These are phyloP conservation scores for Macrolepiota albuminosa DNA, from an alignment of 768 basidiomycete species.

Conservation along the genomic window DNA sequence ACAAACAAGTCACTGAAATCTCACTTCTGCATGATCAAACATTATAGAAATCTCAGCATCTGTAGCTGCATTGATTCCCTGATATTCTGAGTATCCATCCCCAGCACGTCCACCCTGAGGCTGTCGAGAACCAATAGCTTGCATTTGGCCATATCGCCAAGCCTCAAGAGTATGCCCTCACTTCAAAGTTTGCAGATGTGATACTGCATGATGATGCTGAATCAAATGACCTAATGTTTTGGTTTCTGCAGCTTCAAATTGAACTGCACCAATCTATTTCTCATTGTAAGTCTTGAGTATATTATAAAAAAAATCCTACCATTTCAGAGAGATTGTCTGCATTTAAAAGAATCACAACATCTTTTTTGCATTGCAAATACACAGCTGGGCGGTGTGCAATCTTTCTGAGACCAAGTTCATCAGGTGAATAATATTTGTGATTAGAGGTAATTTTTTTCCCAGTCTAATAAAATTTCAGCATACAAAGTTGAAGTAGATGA, in stretches of 20 bases:
- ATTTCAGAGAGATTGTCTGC: background rate
- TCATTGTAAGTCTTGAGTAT: background rate
- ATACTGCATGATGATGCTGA: background rate
- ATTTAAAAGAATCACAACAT: background rate
- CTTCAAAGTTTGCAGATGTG: background rate
- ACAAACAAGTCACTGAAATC: too few species aligned
- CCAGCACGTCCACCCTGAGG: constrained; percentile 4
- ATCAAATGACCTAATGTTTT: background rate
- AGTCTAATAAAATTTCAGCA: background rate
- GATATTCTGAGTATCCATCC: constrained; percentile 3
- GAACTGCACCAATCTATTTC: background rate
- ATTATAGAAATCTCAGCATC: too few species aligned
- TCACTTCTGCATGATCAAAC: too few species aligned
- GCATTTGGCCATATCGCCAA: constrained; percentile 5
- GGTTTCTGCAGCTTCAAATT: background rate
- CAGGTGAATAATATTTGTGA: too few species aligned
- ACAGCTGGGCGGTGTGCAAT: too few species aligned
- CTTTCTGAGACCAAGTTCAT: too few species aligned
- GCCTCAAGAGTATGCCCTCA: background rate
- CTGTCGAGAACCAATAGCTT: constrained; percentile 2
- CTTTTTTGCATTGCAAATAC: background rate
- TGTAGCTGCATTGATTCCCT: background rate
- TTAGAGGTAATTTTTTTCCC: background rate
- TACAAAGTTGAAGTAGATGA: background rate
- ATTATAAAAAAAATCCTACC: background rate